Conservation (phyloP, 2,329 filamentous ascomycete species). For the Chrysoporthe deuterocubensis region DNA sequence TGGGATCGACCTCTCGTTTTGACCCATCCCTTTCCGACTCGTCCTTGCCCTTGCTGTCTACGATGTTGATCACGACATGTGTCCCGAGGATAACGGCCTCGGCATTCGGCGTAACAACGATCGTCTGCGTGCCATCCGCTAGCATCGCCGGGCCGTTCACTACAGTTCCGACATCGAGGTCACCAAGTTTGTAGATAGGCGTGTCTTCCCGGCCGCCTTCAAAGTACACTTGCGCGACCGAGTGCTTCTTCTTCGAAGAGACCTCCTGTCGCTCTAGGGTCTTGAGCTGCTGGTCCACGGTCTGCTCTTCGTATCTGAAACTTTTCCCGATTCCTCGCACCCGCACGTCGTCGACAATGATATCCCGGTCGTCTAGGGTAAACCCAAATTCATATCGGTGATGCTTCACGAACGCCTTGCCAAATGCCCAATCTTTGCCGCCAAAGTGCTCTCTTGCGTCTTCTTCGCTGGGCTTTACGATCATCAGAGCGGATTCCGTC, state of each 20-base stretch:
- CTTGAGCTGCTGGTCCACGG: constrained; percentile 81
- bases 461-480: constrained; percentile 71
- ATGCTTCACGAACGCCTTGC: constrained; percentile 80
- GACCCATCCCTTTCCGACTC: constrained; percentile 33
- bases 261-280: constrained; percentile 65
- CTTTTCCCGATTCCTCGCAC: constrained; percentile 89
- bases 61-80: constrained; percentile 86
- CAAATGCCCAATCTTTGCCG: constrained; percentile 79
- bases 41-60: constrained; percentile 52
- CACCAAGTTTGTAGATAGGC: constrained; percentile 80
- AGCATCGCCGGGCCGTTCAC: constrained; percentile 83
- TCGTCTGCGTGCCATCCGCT: constrained; percentile 87
- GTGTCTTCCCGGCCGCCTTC: constrained; percentile 79
- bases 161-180: constrained; percentile 72
- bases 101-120: constrained; percentile 81
- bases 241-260: constrained; percentile 64
- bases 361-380: constrained; percentile 79
- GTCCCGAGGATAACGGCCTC: constrained; percentile 80
- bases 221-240: constrained; percentile 77
- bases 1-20: constrained; percentile 67
- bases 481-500: constrained; percentile 90
- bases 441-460: constrained; percentile 63
- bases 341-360: constrained; percentile 88
- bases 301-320: constrained; percentile 77
- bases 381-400: constrained; percentile 95